Percentiles rank a stretch among this genome's conserved stretches.
Evolutionary conservation across 2,329 filamentous ascomycete species (phyloP).

Genomic region (Uncinocarpus reesii): DNA sequence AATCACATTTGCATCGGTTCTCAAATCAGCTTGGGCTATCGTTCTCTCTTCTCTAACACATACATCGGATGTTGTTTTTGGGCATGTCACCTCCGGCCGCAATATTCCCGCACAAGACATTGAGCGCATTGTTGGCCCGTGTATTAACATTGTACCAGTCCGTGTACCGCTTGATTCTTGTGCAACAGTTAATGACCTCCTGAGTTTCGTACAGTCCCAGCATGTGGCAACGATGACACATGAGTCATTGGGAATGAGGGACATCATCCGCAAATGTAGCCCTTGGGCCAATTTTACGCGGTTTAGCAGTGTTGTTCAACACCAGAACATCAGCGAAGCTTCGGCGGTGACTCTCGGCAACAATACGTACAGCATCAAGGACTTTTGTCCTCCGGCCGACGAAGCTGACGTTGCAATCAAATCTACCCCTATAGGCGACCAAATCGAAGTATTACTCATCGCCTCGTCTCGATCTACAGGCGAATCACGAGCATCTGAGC

Average conservation of each 20-base stretch:
- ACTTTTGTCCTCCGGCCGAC: neutral
- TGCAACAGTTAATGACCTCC: neutral
- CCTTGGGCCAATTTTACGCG: constrained; percentile 32
- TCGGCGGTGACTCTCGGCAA: neutral
- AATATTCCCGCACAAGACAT: neutral
- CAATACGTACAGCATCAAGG: neutral
- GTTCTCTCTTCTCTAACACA: neutral
- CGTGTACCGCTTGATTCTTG: neutral
- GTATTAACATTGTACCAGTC: constrained; percentile 1
- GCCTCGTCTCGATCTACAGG: neutral
- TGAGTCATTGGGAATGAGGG: constrained; percentile 45
- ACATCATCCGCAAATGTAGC: constrained; percentile 40
- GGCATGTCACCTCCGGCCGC: neutral
- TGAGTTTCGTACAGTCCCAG: constrained; percentile 35
- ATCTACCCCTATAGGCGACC: neutral
- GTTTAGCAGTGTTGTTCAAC: constrained; percentile 33
- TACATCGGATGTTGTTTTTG: neutral
- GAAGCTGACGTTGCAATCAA: neutral
- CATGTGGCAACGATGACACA: constrained; percentile 47
- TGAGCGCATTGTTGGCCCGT: neutral
- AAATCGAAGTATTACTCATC: constrained; percentile 4
- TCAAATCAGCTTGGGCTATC: constrained; percentile 1
- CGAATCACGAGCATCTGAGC: neutral
- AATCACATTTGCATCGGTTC: neutral
- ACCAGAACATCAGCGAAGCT: constrained; percentile 28